Base-by-base conservation (phyloP, 2,329 filamentous ascomycete genomes). In the Colletotrichum endophyticum region DNA sequence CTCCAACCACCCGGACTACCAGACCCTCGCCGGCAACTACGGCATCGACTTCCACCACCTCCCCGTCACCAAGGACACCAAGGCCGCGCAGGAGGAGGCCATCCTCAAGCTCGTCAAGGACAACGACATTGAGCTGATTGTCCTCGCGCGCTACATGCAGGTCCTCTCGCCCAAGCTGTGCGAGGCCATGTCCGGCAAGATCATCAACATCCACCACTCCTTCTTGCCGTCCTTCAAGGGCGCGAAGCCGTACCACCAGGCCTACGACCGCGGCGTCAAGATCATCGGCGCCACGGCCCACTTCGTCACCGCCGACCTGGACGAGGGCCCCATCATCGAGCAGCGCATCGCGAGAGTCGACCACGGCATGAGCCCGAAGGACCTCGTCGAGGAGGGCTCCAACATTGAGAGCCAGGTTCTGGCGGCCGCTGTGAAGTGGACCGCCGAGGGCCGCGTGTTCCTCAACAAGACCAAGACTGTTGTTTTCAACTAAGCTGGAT, bases 201-300 rank as follows among this genome's bases (percentile, higher is more conserved):
- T 97, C 87, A 96, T 97, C 93, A 97, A 97, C 87, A 96, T 97
- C 85, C 95, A 97, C 87, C 95, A 97, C 87, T 94, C 91, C 80
- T 97, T 97, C 91, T 84, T 97, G 89, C 95, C 95, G 0, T 93
- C 91, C 12, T 97, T 97, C 91, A 97, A 97, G 89, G 95, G 95
- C 77, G 95, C 95, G 34, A 95, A 95, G 86, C 95, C 95, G 5
- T 97, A 97, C 86, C 95, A 96, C 85, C 95, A 97, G 88, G 95
- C 95, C 9, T 96, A 94, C 83, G 95, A 96, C 78, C 91, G 95
- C 32, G 95, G 95, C 76, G 95, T 97, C 79, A 97, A 97, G 90
- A 96, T 97, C 80, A 96, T 96, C 73, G 95, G 95, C 75, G 95
- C 95, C 28, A 96, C 94, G 3, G 95, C 95, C 7, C 95, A 97